A percentile compares a stretch with the other conserved stretches of the same genome.
Conservation (phyloP, 2,329 filamentous ascomycete genomes). For the Xylariaceae sp. region DNA sequence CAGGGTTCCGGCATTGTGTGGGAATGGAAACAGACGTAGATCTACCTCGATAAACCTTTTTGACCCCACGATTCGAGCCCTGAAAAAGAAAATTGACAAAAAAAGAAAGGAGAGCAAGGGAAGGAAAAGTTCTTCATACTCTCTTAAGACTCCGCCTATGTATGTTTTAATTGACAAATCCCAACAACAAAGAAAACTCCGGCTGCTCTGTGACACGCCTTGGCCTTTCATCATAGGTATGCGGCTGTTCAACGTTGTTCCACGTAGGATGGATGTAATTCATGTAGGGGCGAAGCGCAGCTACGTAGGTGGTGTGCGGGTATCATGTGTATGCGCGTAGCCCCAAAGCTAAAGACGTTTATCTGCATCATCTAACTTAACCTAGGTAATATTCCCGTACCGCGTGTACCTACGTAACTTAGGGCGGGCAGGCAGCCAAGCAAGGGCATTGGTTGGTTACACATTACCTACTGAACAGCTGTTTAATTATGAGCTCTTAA, state of each 20-base stretch:
- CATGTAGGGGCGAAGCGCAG: not conserved
- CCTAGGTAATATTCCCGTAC: no score
- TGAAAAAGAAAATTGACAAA: not conserved
- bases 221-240: not conserved
- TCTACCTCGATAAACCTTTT: constrained; percentile 2
- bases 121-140: not conserved
- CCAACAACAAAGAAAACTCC: not conserved
- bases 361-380: no score
- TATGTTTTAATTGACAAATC: not conserved
- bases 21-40: constrained; percentile 26
- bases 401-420: no score
- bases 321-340: not conserved
- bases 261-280: no score
- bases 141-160: not conserved
- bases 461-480: no score
- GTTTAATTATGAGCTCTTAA: no score
- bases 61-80: not conserved
- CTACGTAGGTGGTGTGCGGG: not conserved
- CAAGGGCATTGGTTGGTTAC: no score
- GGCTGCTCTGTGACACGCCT: not conserved
- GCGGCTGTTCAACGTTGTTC: not conserved
- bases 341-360: not conserved
- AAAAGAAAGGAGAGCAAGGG: not conserved
- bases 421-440: no score
- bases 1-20: constrained; percentile 17